Base-by-base conservation (phyloP, 2,329 filamentous ascomycete species). In the Byssothecium circinans region DNA sequence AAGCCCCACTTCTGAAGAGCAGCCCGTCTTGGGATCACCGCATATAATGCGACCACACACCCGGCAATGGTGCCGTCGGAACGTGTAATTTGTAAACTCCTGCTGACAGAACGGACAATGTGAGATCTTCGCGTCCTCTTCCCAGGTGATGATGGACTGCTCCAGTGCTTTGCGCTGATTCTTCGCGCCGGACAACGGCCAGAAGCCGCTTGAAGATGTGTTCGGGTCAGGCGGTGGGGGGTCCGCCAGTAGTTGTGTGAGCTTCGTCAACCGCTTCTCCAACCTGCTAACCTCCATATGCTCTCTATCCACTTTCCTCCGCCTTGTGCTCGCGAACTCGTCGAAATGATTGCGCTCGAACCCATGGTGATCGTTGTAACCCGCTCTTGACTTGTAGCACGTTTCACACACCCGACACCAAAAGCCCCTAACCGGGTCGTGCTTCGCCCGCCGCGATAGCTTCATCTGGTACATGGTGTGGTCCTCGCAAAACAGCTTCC, bases 391-490 rank as follows among this genome's bases (percentile, higher is more conserved):
- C 75, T 96, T 97, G 75, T 94, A 99, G 74, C 94, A 99, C n/a
- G 94, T 97, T 75, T 99, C 94, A 67, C 94, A 99, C 2, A 97
- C 92, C 42, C 94, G 78, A 60, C 89, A 95, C 94, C 94, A 99
- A 58, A 89, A 82, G 7, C 94, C 94, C 52, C 92, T 79, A 1
- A 94, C 83, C 0, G 94, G 92, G 55, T 99, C 94, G 71, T 96
- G 90, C 49, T 86, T 82, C 3, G 94, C 94, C 23, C 91, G 87
- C 45, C 91, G 81, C 8, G 91, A 96, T 10, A 99, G 79, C 76
- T 95, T 96, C 88, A 97, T 97, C 75, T 99, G 92, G 67, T 97
- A 99, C 91, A 99, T 96, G 43, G 94, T 97, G 69, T 99, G 94
- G 60, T 92, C 89, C 65, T 97, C 94, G 71, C 94, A 99, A 68